These are phyloP conservation scores for Amniculicola lignicola DNA, from an alignment of 495 filamentous ascomycete genomes.

Conservation along the genomic window DNA sequence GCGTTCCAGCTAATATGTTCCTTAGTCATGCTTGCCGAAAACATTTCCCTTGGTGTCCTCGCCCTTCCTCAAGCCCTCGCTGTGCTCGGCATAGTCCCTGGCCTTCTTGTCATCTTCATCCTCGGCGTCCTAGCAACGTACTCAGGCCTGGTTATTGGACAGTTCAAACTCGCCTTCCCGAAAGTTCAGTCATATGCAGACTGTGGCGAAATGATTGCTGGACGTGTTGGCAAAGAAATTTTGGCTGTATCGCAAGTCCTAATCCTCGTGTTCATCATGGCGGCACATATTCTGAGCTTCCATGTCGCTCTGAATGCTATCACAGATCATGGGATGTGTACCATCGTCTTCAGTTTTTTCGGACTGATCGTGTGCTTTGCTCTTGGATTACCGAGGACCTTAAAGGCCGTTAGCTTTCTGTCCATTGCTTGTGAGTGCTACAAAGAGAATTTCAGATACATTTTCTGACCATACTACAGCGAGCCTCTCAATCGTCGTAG, in stretches of 20 bases:
- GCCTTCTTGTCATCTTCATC: constrained; percentile 56
- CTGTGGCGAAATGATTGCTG: constrained; percentile 64
- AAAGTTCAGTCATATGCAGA: constrained; percentile 54
- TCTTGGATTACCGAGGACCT: constrained; percentile 62
- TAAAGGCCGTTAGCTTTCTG: constrained; percentile 53
- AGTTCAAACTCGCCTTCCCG: constrained; percentile 69
- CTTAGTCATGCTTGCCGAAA: constrained; percentile 43
- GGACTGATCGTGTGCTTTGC: constrained; percentile 62
- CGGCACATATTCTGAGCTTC: constrained; percentile 69
- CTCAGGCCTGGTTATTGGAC: constrained; percentile 70
- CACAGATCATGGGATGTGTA: constrained; percentile 59
- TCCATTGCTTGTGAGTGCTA: constrained; percentile 56
- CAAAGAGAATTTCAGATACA: constrained; percentile 14
- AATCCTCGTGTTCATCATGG: constrained; percentile 73
- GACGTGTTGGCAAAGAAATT: constrained; percentile 61
- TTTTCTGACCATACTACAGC: constrained; percentile 38
- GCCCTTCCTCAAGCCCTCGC: constrained; percentile 34
- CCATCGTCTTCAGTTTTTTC: constrained; percentile 12
- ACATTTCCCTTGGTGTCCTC: constrained; percentile 40
- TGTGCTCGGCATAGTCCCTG: constrained; percentile 37
- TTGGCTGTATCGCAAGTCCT: constrained; percentile 59
- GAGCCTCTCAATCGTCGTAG: constrained; percentile 61
- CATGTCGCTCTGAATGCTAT: constrained; percentile 66
- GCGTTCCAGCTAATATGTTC: no score
- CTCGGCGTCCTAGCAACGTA: constrained; percentile 72